Percentiles rank a stretch among this genome's conserved stretches.
Evolutionary conservation across 2,329 filamentous ascomycete species (phyloP).

Genomic region (Alternaria gaisen): DNA sequence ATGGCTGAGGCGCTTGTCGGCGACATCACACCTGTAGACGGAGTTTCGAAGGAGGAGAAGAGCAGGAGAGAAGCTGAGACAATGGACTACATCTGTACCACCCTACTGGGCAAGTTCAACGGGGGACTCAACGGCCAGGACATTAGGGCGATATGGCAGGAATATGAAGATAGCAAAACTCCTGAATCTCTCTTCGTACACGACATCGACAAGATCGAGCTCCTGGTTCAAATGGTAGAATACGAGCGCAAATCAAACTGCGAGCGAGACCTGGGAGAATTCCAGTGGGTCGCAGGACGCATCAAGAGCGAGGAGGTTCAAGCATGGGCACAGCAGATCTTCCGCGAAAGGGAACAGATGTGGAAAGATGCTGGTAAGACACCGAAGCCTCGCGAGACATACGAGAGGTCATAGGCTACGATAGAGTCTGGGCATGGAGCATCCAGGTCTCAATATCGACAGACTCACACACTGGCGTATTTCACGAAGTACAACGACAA

Average conservation of each 20-base stretch:
- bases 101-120: constrained; percentile 76
- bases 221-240: constrained; percentile 94
- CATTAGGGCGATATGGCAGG: constrained; percentile 85
- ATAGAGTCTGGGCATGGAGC: neutral
- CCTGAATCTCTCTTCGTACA: constrained; percentile 90
- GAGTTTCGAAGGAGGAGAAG: constrained; percentile 87
- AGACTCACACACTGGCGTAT: neutral
- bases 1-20: constrained; percentile 96
- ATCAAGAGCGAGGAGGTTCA: constrained; percentile 81
- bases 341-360: constrained; percentile 77
- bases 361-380: constrained; percentile 65
- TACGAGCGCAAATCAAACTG: constrained; percentile 80
- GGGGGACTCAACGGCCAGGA: constrained; percentile 74
- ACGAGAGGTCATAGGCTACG: neutral
- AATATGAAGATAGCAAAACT: constrained; percentile 90
- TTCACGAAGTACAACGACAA: neutral
- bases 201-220: constrained; percentile 96
- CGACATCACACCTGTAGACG: constrained; percentile 94
- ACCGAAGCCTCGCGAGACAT: constrained; percentile 23
- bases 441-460: neutral
- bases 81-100: constrained; percentile 87
- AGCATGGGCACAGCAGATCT: constrained; percentile 78
- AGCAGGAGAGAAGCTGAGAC: constrained; percentile 83
- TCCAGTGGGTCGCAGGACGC: constrained; percentile 77
- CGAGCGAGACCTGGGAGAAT: constrained; percentile 82